Evolutionary conservation across 257 asterid species (phyloP).

Genomic region (Solanum gracilifrons): DNA sequence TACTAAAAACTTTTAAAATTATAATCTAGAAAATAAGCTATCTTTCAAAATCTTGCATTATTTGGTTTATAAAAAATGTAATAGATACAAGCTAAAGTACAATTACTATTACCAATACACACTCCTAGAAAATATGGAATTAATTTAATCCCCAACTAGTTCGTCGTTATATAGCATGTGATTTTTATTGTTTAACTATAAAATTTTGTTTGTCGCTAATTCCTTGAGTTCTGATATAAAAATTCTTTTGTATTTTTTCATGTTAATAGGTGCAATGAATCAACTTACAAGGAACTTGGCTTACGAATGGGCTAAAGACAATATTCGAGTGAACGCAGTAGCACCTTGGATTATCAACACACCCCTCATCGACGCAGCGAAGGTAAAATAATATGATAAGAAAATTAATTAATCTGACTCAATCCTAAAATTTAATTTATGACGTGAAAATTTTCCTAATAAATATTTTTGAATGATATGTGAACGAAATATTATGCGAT

Average conservation of each 20-base stretch:
- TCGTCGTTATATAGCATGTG: background rate
- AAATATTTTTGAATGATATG: too few relatives aligned
- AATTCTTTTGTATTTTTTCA: background rate
- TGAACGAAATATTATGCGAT: background rate
- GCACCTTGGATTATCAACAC: conserved; percentile 22
- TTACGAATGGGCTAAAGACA: conserved; percentile 24
- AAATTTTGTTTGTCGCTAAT: background rate
- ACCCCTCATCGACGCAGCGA: background rate
- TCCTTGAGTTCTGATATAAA: too few relatives aligned
- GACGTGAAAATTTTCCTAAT: too few relatives aligned
- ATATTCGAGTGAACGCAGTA: conserved; percentile 17
- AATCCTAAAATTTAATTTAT: too few relatives aligned
- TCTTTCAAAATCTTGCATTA: background rate
- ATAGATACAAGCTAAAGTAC: too few relatives aligned
- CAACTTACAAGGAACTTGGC: conserved; percentile 23
- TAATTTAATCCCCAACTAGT: background rate
- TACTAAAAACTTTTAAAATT: background rate
- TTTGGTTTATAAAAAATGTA: too few relatives aligned
- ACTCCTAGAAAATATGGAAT: too few relatives aligned
- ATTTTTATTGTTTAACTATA: too few relatives aligned
- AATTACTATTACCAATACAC: too few relatives aligned
- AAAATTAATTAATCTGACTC: too few relatives aligned
- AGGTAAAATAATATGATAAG: background rate
- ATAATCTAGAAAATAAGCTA: too few relatives aligned
- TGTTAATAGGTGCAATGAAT: conserved; percentile 13